phyloP scores from a whole-genome alignment of 2,329 filamentous ascomycete species.

The Blastomyces gilchristii region DNA sequence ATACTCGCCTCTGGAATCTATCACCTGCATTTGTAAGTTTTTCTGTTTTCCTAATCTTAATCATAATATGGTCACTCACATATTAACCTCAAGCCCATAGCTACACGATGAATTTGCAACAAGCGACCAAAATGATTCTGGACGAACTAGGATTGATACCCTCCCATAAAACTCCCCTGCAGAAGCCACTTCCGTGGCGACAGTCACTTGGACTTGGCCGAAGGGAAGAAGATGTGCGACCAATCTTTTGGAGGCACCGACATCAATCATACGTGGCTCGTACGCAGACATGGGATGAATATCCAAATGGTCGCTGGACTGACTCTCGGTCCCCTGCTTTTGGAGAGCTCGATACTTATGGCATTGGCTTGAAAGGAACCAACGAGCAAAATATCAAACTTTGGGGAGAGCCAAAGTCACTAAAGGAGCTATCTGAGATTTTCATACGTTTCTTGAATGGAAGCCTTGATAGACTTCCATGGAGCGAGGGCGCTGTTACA shows the following conservation, averaged over 20 bases:
- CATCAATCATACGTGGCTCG: slow-evolving; percentile 92
- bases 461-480: slow-evolving; percentile 72
- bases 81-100: slow-evolving; percentile 21
- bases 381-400: slow-evolving; percentile 93
- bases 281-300: slow-evolving; percentile 98
- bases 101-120: slow-evolving; percentile 98
- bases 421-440: slow-evolving; percentile 70
- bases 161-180: slow-evolving; percentile 63
- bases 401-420: slow-evolving; percentile 74
- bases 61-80: neutral
- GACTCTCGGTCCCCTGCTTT: slow-evolving; percentile 94
- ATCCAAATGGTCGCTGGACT: slow-evolving; percentile 97
- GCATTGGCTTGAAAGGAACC: slow-evolving; percentile 83
- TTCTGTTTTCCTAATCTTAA: neutral
- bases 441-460: slow-evolving; percentile 80
- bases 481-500: slow-evolving; percentile 85
- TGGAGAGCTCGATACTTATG: slow-evolving; percentile 88
- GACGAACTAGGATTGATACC: slow-evolving; percentile 80
- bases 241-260: slow-evolving; percentile 97
- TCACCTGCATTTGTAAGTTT: slow-evolving; percentile 71
- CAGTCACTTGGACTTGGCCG: slow-evolving; percentile 83
- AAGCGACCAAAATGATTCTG: slow-evolving; percentile 85
- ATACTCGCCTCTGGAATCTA: slow-evolving; percentile 72
- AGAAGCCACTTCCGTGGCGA: slow-evolving; percentile 91
- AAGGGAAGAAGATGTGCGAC: slow-evolving; percentile 87